Percentiles rank a stretch among this genome's conserved stretches.
These are phyloP conservation scores for Pseudocercospora eumusae DNA, from an alignment of 2,329 filamentous ascomycete genomes.

Conservation along the genomic window DNA sequence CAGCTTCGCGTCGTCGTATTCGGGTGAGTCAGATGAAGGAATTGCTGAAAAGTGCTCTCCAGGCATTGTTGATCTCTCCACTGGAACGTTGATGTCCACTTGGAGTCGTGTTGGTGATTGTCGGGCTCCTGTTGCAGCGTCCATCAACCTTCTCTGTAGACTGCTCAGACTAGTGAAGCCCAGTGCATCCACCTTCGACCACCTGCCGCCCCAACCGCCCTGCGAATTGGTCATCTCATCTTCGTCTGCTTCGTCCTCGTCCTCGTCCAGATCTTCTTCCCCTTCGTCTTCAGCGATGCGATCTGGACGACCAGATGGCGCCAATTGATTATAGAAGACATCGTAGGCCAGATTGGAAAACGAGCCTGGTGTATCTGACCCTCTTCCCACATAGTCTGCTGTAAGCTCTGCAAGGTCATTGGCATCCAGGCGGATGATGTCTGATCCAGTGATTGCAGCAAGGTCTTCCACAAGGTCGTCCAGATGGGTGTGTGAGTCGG, in stretches of 20 bases:
- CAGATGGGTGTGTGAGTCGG: slow-evolving; percentile 55
- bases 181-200: slow-evolving; percentile 15
- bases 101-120: not conserved
- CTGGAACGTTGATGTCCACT: slow-evolving; percentile 4
- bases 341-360: slow-evolving; percentile 55
- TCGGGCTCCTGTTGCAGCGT: slow-evolving; percentile 10
- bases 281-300: slow-evolving; percentile 28
- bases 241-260: slow-evolving; percentile 46
- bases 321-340: slow-evolving; percentile 48
- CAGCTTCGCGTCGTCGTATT: slow-evolving; percentile 38
- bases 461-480: slow-evolving; percentile 64
- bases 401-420: slow-evolving; percentile 69
- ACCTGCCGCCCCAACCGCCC: not conserved
- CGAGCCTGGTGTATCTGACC: slow-evolving; percentile 51
- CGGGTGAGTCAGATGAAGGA: slow-evolving; percentile 17
- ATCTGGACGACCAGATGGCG: slow-evolving; percentile 28
- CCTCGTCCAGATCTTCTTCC: slow-evolving; percentile 50
- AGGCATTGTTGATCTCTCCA: not conserved
- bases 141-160: slow-evolving; percentile 33
- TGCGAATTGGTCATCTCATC: slow-evolving; percentile 27
- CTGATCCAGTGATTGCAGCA: slow-evolving; percentile 62
- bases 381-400: slow-evolving; percentile 67
- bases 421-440: slow-evolving; percentile 68
- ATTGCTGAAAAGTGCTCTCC: not conserved
- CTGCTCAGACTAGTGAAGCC: slow-evolving; percentile 24